These are phyloP conservation scores for Trichoderma brevicompactum DNA, from an alignment of 2,329 filamentous ascomycete genomes.

Conservation along the genomic window DNA sequence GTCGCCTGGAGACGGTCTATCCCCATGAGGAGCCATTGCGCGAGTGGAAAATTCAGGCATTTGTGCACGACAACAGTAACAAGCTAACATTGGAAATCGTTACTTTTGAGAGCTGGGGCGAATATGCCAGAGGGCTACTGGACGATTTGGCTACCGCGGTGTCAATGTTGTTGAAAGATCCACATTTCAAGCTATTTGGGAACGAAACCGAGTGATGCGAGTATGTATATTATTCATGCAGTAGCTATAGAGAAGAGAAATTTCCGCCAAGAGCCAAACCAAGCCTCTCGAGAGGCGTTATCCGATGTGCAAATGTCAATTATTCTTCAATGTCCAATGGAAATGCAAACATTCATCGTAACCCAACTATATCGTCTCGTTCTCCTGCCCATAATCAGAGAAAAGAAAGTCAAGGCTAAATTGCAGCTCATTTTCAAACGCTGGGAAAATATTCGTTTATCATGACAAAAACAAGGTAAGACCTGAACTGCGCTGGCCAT, in stretches of 20 bases:
- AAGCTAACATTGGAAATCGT: slow-evolving; percentile 62
- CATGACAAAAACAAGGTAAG: background rate
- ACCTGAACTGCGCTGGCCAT: slow-evolving; percentile 1
- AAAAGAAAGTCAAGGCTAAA: background rate
- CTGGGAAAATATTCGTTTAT: background rate
- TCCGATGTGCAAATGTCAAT: background rate
- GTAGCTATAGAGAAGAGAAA: background rate
- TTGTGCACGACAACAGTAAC: slow-evolving; percentile 51
- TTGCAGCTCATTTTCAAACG: background rate
- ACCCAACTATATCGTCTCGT: background rate
- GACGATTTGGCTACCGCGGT: slow-evolving; percentile 50
- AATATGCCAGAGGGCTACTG: slow-evolving; percentile 56
- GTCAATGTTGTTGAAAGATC: slow-evolving; percentile 27
- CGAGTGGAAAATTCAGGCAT: slow-evolving; percentile 66
- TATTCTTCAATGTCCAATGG: background rate
- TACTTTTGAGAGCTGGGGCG: slow-evolving; percentile 60
- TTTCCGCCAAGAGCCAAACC: background rate
- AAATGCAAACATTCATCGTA: background rate
- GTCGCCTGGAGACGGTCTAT: slow-evolving; percentile 61
- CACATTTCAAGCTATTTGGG: slow-evolving; percentile 32
- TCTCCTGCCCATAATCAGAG: background rate
- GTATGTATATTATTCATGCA: slow-evolving; percentile 3
- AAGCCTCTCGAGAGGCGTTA: background rate
- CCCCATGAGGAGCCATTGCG: slow-evolving; percentile 60
- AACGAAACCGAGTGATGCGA: background rate